Evolutionary conservation across 495 filamentous ascomycete genomes (phyloP).

Genomic region (Cladorrhinum samala): DNA sequence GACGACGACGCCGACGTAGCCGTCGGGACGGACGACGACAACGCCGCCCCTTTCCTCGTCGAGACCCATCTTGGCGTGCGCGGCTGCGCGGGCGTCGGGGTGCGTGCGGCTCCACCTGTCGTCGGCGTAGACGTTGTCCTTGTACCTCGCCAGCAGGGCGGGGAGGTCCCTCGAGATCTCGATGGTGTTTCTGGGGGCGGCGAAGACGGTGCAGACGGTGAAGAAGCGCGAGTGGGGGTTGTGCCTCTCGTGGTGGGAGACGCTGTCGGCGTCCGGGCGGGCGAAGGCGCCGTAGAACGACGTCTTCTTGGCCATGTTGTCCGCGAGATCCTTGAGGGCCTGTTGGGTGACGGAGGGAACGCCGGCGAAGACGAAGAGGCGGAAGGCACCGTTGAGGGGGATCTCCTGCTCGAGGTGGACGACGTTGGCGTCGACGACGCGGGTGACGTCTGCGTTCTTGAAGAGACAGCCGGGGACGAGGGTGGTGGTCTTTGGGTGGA

Average conservation of each 20-base stretch:
- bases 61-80: conserved; percentile 83
- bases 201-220: conserved; percentile 69
- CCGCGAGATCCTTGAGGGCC: conserved; percentile 63
- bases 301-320: conserved; percentile 53
- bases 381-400: conserved; percentile 79
- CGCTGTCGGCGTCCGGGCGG: conserved; percentile 52
- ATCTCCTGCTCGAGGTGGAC: conserved; percentile 85
- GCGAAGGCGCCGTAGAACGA: conserved; percentile 66
- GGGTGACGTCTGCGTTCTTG: conserved; percentile 68
- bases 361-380: conserved; percentile 78
- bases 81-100: conserved; percentile 60
- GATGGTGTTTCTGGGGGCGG: conserved; percentile 53
- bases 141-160: conserved; percentile 61
- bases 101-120: conserved; percentile 69
- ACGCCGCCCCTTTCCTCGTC: conserved; percentile 67
- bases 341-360: conserved; percentile 50
- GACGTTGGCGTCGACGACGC: conserved; percentile 77
- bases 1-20: conserved; percentile 74
- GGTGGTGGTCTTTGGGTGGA: conserved; percentile 55
- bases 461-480: conserved; percentile 66
- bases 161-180: conserved; percentile 63
- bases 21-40: conserved; percentile 78
- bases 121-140: conserved; percentile 80
- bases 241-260: conserved; percentile 73
- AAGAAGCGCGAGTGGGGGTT: conserved; percentile 79